phyloP scores from a whole-genome alignment of 2,329 filamentous ascomycete genomes.

The Monosporascus sp. region DNA sequence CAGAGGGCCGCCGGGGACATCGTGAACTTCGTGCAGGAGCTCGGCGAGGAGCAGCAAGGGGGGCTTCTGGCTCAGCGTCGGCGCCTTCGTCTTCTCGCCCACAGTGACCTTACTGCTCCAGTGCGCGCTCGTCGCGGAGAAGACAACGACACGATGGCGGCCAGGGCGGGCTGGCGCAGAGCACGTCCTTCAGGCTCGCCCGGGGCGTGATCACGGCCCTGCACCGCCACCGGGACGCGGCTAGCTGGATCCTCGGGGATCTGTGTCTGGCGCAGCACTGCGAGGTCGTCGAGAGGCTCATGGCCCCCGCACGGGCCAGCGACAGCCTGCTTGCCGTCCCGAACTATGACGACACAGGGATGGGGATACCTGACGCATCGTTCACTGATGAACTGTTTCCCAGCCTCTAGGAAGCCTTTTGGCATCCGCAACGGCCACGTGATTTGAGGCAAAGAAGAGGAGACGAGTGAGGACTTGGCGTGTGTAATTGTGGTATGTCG shows the following conservation, averaged over 20 bases:
- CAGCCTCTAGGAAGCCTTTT: slow-evolving; percentile 3
- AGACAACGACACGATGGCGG: slow-evolving; percentile 18
- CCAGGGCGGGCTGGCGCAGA: slow-evolving; percentile 27
- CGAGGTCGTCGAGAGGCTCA: slow-evolving; percentile 41
- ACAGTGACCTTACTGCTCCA: slow-evolving; percentile 42
- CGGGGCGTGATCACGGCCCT: too few relatives aligned
- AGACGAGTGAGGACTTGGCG: too few relatives aligned
- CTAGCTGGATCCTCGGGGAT: slow-evolving; percentile 36
- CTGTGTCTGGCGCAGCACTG: slow-evolving; percentile 43
- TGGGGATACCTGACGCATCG: slow-evolving; percentile 6
- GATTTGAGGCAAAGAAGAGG: too few relatives aligned
- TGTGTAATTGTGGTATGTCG: too few relatives aligned
- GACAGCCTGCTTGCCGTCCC: not conserved
- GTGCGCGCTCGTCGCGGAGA: slow-evolving; percentile 39
- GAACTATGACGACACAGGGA: slow-evolving; percentile 3
- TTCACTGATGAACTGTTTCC: slow-evolving; percentile 8
- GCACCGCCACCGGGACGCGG: too few relatives aligned
- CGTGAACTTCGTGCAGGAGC: slow-evolving; percentile 40
- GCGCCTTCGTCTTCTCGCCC: slow-evolving; percentile 42
- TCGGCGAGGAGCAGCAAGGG: slow-evolving; percentile 38
- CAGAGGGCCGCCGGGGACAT: slow-evolving; percentile 44
- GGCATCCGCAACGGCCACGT: too few relatives aligned
- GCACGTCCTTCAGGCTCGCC: slow-evolving; percentile 37
- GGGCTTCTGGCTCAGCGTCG: slow-evolving; percentile 46
- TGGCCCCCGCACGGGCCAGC: slow-evolving; percentile 15